phyloP scores from a whole-genome alignment of 1,139 yeast species.

The Saccharomyces hybrid region DNA sequence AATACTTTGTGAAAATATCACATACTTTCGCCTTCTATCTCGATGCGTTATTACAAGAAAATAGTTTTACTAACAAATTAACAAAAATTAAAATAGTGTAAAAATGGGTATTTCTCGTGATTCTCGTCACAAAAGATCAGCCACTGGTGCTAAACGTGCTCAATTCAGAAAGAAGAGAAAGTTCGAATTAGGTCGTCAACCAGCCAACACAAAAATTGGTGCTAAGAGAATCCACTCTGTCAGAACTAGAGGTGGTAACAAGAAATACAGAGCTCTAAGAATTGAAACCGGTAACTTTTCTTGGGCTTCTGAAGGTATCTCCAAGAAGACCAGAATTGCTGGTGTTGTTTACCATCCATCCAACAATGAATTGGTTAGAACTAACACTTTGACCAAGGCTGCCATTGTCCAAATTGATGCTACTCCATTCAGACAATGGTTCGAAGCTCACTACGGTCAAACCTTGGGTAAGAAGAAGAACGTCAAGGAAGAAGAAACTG shows the following conservation, averaged over 20 bases:
- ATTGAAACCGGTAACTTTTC: conserved; percentile 99
- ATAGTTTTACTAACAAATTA: conserved; percentile 16
- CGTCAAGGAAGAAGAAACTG: conserved; percentile 44
- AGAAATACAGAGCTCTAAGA: conserved; percentile 99
- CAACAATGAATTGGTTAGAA: conserved; percentile 98
- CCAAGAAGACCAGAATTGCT: conserved; percentile 98
- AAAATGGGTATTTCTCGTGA: conserved; percentile 99
- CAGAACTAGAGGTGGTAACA: conserved; percentile 99
- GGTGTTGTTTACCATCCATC: conserved; percentile 99
- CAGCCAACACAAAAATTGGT: conserved; percentile 99
- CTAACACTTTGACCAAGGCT: conserved; percentile 97
- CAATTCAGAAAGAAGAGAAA: conserved; percentile 99
- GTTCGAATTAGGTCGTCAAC: conserved; percentile 99
- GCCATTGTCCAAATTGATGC: conserved; percentile 99
- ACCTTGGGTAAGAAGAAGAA: conserved; percentile 68
- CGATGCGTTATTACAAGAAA: conserved; percentile 1
- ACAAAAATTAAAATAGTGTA: conserved; percentile 13
- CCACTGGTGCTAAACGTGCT: conserved; percentile 99
- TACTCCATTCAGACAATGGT: conserved; percentile 99
- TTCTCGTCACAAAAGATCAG: conserved; percentile 99
- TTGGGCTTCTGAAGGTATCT: conserved; percentile 98
- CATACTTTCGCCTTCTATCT: background rate
- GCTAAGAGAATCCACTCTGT: conserved; percentile 97
- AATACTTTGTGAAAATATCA: background rate
- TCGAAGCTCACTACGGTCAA: conserved; percentile 95